Percentiles rank a stretch among this genome's conserved stretches.
phyloP scores from a whole-genome alignment of 2,329 filamentous ascomycete species.

The Fusarium subglutinans region DNA sequence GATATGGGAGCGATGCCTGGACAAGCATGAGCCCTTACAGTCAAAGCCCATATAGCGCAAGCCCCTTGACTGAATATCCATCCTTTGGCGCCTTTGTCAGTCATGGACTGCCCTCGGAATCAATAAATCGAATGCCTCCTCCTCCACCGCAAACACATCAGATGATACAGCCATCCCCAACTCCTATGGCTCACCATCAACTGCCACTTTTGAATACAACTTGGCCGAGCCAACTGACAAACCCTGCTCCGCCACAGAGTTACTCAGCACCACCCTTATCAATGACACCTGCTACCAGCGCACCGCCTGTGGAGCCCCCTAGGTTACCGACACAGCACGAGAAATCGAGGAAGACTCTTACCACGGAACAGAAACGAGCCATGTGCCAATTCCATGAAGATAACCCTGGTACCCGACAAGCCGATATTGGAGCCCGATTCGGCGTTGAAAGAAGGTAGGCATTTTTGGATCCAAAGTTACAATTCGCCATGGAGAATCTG shows the following conservation, averaged over 20 bases:
- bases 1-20: slow-evolving; percentile 60
- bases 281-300: slow-evolving; percentile 66
- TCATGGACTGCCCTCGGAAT: slow-evolving; percentile 61
- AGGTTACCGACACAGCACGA: slow-evolving; percentile 53
- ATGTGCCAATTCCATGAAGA: slow-evolving; percentile 97
- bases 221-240: slow-evolving; percentile 86
- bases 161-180: slow-evolving; percentile 45
- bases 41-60: slow-evolving; percentile 62
- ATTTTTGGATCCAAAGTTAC: slow-evolving; percentile 12
- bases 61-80: slow-evolving; percentile 72
- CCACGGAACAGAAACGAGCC: slow-evolving; percentile 85
- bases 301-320: slow-evolving; percentile 52
- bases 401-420: slow-evolving; percentile 90
- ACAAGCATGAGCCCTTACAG: slow-evolving; percentile 69
- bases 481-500: slow-evolving; percentile 40
- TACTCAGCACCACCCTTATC: slow-evolving; percentile 69
- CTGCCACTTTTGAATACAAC: slow-evolving; percentile 75
- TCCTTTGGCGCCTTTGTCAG: slow-evolving; percentile 65
- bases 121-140: slow-evolving; percentile 63
- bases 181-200: slow-evolving; percentile 64
- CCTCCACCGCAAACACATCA: slow-evolving; percentile 56
- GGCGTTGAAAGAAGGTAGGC: slow-evolving; percentile 95
- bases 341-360: slow-evolving; percentile 86
- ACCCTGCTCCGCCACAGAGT: slow-evolving; percentile 62
- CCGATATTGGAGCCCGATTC: slow-evolving; percentile 94